Evolutionary conservation across 192 early-diverging fungal genomes (phyloP).

Genomic region (Coemansia sp.): DNA sequence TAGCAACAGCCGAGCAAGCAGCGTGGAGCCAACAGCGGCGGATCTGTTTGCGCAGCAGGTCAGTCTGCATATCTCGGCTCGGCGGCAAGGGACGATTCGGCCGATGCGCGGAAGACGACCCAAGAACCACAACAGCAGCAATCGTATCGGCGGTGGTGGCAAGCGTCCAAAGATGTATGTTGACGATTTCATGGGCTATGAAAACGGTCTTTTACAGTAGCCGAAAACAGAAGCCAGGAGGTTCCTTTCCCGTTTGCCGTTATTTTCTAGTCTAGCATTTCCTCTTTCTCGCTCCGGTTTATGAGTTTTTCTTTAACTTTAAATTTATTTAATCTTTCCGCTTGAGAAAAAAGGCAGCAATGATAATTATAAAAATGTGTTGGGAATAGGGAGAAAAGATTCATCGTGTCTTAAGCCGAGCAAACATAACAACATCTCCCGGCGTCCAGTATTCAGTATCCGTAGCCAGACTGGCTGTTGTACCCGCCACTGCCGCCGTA

Average conservation of each 20-base stretch:
- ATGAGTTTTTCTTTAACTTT: background rate
- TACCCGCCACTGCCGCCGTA: constrained; percentile 6
- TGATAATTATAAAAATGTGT: too few species aligned
- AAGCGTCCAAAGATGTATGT: constrained; percentile 18
- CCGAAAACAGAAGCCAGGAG: background rate
- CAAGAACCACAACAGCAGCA: constrained; percentile 16
- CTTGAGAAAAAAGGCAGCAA: too few species aligned
- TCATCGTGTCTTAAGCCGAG: too few species aligned
- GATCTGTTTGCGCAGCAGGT: constrained; percentile 24
- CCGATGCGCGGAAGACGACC: constrained; percentile 32
- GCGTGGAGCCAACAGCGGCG: constrained; percentile 24
- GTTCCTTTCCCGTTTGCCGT: background rate
- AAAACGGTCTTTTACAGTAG: constrained; percentile 18
- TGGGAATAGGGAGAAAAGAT: too few species aligned
- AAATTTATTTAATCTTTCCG: constrained; percentile 8
- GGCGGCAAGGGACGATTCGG: constrained; percentile 6
- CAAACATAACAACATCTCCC: too few species aligned
- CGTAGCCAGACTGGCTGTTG: background rate
- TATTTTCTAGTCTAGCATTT: background rate
- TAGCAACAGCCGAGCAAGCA: constrained; percentile 42
- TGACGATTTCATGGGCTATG: constrained; percentile 38
- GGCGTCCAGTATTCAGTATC: constrained; percentile 4
- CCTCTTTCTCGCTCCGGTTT: too few species aligned
- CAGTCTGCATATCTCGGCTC: constrained; percentile 6
- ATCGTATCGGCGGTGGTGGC: background rate